Base-by-base conservation (phyloP, 768 basidiomycete species). In the Cystofilobasidium bisporidii region DNA sequence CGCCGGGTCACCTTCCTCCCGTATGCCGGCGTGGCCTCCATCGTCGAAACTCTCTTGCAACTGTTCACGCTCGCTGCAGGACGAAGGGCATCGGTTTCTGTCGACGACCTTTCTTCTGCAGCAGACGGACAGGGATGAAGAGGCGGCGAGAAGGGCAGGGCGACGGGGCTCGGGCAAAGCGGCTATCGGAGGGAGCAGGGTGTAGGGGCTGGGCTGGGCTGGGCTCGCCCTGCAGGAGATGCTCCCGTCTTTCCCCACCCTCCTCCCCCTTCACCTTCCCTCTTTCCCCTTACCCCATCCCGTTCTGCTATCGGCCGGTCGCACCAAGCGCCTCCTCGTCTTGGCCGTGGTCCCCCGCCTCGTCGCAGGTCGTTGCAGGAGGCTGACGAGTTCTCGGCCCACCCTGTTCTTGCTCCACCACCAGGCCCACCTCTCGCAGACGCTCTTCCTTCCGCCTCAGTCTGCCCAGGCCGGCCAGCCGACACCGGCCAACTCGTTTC, bases 401-500 rank as follows among this genome's bases (percentile, higher is more conserved):
- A n/a, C n/a, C n/a, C n/a, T n/a, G n/a, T n/a, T n/a, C n/a, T n/a
- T 55, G 15, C 36, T 43, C 30, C 32, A 43, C 43, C 43, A 43
- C 43, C 33, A 68, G 67, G 67, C 67, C 24, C 67, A 68, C 32
- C 67, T 68, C 14, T 63, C 67, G 24, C 67, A 68, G 61, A 68
- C 67, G 18, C 53, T 68, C 3, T 68, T 68, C 47, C 55, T 63
- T 3, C 67, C 67, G 0, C 41, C 61, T 8, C 33, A 38, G 9
- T n/a, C 33, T 1, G 20, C 60, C 20, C 61, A 50, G 24, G 48
- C 67, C 17, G 67, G 67, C 30, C 67, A 63, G 28, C 67, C 67
- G 0, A 68, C 67, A 9, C 67, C 67, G 38, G 61, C 45, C 2
- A 62, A 61, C 41, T 68, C 67, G 47, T 68, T 36, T 55, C 48